These are phyloP conservation scores for Caloboletus firmus DNA, from an alignment of 1,284 basidiomycete species.

Conservation along the genomic window DNA sequence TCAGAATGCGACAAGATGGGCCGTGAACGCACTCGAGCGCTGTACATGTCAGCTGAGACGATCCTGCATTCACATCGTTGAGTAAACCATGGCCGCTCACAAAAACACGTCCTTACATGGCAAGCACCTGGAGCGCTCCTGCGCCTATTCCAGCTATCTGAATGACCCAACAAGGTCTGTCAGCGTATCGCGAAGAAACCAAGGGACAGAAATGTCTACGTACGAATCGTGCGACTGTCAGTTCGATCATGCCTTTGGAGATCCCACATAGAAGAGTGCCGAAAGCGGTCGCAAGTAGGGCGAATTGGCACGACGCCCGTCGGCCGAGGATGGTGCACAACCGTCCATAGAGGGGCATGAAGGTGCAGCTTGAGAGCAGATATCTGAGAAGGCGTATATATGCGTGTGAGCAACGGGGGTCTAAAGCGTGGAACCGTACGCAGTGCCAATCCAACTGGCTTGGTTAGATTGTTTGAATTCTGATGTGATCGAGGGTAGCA, in stretches of 20 bases:
- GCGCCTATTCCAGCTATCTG: constrained; percentile 21
- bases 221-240: constrained; percentile 23
- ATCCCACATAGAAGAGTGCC: constrained; percentile 19
- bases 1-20: not conserved
- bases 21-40: constrained; percentile 14
- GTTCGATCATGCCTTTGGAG: constrained; percentile 17
- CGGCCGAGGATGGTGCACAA: constrained; percentile 25
- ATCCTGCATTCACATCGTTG: constrained; percentile 12
- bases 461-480: constrained; percentile 24
- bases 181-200: too few species aligned
- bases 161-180: not conserved
- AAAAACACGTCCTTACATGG: constrained; percentile 12
- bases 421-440: constrained; percentile 8
- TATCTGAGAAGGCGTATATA: constrained; percentile 4
- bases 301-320: constrained; percentile 20
- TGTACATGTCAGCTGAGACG: constrained; percentile 21
- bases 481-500: constrained; percentile 23
- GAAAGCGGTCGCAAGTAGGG: constrained; percentile 8
- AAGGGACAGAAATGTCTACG: too few species aligned
- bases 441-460: constrained; percentile 26
- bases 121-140: constrained; percentile 19
- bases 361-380: constrained; percentile 22
- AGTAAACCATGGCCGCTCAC: not conserved
- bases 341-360: constrained; percentile 25
- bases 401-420: too few species aligned